A percentile compares a stretch with the other conserved stretches of the same genome.
Evolutionary conservation across 768 basidiomycete species (phyloP).

Genomic region (Galerina marginata): DNA sequence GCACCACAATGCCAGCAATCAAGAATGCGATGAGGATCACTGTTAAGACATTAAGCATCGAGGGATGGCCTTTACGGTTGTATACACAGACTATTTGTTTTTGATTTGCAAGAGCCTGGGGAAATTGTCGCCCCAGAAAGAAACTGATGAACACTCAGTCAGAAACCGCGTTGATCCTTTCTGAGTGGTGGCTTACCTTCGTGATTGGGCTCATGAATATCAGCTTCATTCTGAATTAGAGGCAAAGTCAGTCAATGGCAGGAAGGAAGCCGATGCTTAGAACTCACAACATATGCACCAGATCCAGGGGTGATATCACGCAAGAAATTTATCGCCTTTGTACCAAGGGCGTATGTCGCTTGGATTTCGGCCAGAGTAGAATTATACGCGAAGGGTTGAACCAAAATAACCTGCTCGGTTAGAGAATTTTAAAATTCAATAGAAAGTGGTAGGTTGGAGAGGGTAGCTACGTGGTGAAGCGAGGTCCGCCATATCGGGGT

Average conservation of each 20-base stretch:
- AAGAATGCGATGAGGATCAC: conserved; percentile 31
- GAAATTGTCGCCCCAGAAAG: conserved; percentile 34
- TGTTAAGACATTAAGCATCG: not conserved
- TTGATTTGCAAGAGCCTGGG: conserved; percentile 28
- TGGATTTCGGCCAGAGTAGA: conserved; percentile 14
- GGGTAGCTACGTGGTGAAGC: conserved; percentile 27
- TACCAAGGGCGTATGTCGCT: conserved; percentile 22
- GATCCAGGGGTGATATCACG: conserved; percentile 30
- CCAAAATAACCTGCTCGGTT: conserved; percentile 7
- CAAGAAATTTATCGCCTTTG: conserved; percentile 24
- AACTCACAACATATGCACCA: conserved; percentile 31
- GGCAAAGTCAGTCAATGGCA: not conserved
- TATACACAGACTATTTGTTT: conserved; percentile 30
- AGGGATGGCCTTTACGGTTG: not conserved
- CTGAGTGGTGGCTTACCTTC: conserved; percentile 8
- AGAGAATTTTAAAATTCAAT: no score
- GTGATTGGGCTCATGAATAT: conserved; percentile 33
- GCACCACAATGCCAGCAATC: conserved; percentile 38
- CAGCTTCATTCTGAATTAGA: conserved; percentile 30
- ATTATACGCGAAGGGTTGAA: conserved; percentile 20
- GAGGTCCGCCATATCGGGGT: conserved; percentile 32
- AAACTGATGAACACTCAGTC: not conserved
- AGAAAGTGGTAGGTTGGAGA: no score
- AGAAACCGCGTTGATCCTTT: not conserved
- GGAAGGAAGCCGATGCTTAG: not conserved